phyloP scores from a whole-genome alignment of 2,329 filamentous ascomycete species.

The Chalaropsis ovoidea region DNA sequence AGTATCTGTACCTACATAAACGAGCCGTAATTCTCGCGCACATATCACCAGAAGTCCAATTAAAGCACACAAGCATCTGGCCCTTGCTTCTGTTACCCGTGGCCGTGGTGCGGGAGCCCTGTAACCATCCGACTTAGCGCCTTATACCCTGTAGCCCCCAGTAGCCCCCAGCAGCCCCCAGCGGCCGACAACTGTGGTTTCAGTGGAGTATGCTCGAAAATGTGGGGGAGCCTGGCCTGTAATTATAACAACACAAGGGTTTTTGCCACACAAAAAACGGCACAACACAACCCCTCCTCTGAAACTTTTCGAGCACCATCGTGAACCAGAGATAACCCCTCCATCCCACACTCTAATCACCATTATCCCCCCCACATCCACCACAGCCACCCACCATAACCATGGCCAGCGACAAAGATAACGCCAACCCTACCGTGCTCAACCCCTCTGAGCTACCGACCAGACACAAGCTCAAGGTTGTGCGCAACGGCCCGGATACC shows the following conservation, averaged over 20 bases:
- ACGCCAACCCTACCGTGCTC: constrained; percentile 89
- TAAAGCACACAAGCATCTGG: no score
- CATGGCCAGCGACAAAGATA: constrained; percentile 41
- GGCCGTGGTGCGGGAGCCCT: background rate
- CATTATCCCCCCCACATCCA: background rate
- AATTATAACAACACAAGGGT: background rate
- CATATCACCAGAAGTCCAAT: background rate
- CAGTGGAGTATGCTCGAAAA: background rate
- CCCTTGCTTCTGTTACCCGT: background rate
- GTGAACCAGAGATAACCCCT: background rate
- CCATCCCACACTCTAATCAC: background rate
- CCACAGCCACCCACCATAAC: background rate
- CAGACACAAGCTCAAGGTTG: constrained; percentile 43
- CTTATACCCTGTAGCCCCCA: background rate
- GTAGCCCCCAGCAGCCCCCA: background rate
- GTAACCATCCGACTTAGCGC: background rate
- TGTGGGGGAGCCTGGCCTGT: background rate
- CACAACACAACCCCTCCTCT: background rate
- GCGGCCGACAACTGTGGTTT: no score
- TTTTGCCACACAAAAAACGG: background rate
- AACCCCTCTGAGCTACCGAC: constrained; percentile 82
- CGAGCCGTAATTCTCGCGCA: background rate
- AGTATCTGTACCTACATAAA: background rate
- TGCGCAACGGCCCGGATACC: constrained; percentile 40
- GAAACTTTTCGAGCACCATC: background rate